Evolutionary conservation across 179 eudicot species (phyloP).

Genomic region (Drosera spatulata): DNA sequence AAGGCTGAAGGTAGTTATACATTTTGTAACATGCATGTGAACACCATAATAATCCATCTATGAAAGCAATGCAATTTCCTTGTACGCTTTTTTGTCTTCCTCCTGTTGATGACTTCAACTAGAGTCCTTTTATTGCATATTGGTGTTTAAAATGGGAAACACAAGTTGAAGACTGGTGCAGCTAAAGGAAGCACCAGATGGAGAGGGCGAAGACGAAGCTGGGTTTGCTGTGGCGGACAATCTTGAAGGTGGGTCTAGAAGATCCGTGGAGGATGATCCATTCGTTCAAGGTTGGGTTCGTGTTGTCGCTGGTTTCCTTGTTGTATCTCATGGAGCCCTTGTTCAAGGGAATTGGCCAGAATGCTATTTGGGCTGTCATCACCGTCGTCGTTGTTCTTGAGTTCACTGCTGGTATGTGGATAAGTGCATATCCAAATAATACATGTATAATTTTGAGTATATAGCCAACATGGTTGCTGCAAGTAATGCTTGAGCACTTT

Average conservation of each 20-base stretch:
- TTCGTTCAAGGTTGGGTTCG: constrained; percentile 66
- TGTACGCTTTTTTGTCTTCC: neutral
- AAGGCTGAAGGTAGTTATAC: too few species aligned
- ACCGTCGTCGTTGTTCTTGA: constrained; percentile 95
- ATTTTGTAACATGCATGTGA: neutral
- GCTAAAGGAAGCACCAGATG: constrained; percentile 9
- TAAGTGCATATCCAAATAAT: neutral
- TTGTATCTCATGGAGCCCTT: constrained; percentile 67
- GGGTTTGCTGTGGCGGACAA: constrained; percentile 15
- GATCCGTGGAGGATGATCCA: constrained; percentile 75
- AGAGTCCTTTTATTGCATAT: neutral
- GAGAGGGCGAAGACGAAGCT: constrained; percentile 17
- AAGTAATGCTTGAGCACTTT: too few species aligned
- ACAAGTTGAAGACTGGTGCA: constrained; percentile 8
- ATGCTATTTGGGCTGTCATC: constrained; percentile 94
- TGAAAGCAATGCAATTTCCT: constrained; percentile 12
- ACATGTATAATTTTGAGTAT: too few species aligned
- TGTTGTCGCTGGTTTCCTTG: constrained; percentile 71
- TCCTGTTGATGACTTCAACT: neutral
- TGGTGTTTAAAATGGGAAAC: neutral
- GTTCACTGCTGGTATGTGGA: constrained; percentile 65
- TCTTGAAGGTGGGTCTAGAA: constrained; percentile 54
- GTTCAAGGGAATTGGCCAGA: constrained; percentile 53
- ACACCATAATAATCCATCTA: constrained; percentile 3
- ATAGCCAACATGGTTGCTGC: too few species aligned